Evolutionary conservation across 768 basidiomycete genomes (phyloP), one percentile per base, ranked within the genome.

Genomic region (Pisolithus tinctorius): DNA sequence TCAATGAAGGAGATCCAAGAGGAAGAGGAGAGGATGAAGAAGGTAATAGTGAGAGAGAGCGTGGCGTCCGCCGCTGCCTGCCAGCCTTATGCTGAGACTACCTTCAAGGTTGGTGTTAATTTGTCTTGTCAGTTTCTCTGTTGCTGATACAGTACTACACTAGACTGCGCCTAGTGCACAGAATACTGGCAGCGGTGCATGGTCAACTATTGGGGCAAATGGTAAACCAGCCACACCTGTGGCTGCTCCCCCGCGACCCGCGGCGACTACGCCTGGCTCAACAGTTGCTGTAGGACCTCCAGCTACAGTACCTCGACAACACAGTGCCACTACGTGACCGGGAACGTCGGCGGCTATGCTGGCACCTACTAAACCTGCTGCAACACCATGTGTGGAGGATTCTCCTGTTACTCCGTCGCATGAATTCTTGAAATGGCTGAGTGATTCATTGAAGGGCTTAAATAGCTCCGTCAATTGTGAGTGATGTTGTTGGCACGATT

Each of bases 351-450:
- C n/a, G 14, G 25, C n/a, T 16, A 61, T 68, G n/a, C 60, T 69
- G 36, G 59, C 71, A n/a, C 60, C 70, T 2, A 56, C 56, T 27
- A 69, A 65, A 45, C 51, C 57, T 29, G 42, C 57, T 41, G 61
- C 65, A 11, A 60, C 51, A 38, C 67, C 74, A 11, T 78, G 79
- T 58, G 69, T 69, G 31, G 90, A 91, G 31, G 86, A 92, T 31
- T 65, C 74, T 43, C 76, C 82, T 2, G 69, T 77, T 2, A 70
- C 83, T 4, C 90, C 93, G 14, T 91, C 92, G 1, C 78, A 86
- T 50, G 94, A 97, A 40, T 96, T 99, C 71, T 70, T 98, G 56
- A 84, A 86, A 60, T 98, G 96, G 96, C 71, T 93, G 55, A 83
- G 78, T 54, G 86, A 89, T 49, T 83, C 90, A 2, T 69, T 99